Base-by-base conservation (phyloP, 1,139 yeast genomes). In the Sugiyamaella novakii region DNA sequence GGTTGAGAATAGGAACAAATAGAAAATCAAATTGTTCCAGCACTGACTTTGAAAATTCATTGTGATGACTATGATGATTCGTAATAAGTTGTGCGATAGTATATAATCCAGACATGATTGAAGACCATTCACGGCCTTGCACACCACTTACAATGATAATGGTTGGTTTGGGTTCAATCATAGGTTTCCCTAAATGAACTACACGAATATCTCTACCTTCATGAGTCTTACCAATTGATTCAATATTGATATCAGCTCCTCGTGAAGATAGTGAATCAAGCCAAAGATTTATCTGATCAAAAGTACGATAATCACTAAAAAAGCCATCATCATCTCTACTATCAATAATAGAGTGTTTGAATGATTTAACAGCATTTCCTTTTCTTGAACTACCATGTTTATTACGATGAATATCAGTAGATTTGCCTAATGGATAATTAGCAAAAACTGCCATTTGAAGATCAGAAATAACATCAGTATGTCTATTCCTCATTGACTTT, bases 71-170 rank as follows among this genome's bases (percentile, higher is more conserved):
- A 5, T 33, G 31, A 10, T 31, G 36, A n/a, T 28, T 22, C 5
- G 14, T 28, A 11, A 47, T 12, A 2, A 87, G 63, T 51, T 77
- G 73, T 57, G 79, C 81, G 31, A 88, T 66, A 10, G 80, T 68
- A 64, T 78, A 87, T 53, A 87, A 77, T 1, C 80, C 83, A 0
- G 92, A 76, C 6, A 91, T 79, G 3, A 83, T 80, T 24, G 91
- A 79, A 15, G 88, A 77, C 97, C 97, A 89, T 67, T 89, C 97
- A 43, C 97, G 76, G 0, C 96, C 94, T 67, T 89, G 96, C 1
- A 84, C 76, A 1, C 96, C 96, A 17, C 92, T 91, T 0, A 92
- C 81, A 11, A 89, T 73, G 1, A 88, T 85, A 43, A 89, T 76
- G 0, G 94, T 85, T 77, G 15, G 74, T n/a, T 71, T 74, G 10